Evolutionary conservation across 495 filamentous ascomycete genomes (phyloP).

Genomic region (Darksidea phi): DNA sequence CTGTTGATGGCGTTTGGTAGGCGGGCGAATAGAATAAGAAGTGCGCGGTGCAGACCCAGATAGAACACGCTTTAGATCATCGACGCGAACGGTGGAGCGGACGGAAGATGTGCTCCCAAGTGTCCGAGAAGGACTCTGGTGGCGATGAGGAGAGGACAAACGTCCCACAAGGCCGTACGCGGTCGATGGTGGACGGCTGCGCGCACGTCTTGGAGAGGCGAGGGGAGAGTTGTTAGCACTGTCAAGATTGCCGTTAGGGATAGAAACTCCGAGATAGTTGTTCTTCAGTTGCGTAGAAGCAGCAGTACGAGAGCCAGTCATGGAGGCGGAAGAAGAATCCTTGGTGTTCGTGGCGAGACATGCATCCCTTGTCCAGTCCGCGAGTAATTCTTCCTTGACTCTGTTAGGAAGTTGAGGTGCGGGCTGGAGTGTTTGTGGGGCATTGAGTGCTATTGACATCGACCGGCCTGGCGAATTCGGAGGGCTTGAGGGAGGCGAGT

Average conservation of each 20-base stretch:
- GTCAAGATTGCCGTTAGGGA: conserved; percentile 32
- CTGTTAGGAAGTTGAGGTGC: conserved; percentile 47
- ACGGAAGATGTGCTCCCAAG: conserved; percentile 57
- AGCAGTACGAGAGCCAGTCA: conserved; percentile 42
- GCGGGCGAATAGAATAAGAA: conserved; percentile 13
- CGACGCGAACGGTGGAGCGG: conserved; percentile 75
- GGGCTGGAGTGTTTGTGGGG: conserved; percentile 20
- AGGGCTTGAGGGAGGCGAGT: conserved; percentile 66
- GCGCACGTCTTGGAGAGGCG: conserved; percentile 12
- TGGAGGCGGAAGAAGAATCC: conserved; percentile 46
- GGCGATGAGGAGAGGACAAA: conserved; percentile 23
- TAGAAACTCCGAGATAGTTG: conserved; percentile 33
- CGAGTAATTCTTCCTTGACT: conserved; percentile 69
- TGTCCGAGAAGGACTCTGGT: conserved; percentile 53
- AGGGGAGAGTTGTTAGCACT: conserved; percentile 21
- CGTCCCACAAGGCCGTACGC: conserved; percentile 36
- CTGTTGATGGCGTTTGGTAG: conserved; percentile 1
- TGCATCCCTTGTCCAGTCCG: conserved; percentile 73
- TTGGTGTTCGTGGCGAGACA: conserved; percentile 56
- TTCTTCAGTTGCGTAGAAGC: conserved; percentile 18
- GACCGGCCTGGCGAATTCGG: conserved; percentile 67
- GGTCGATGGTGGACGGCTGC: conserved; percentile 31
- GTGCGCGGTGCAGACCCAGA: conserved; percentile 45
- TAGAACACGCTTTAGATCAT: conserved; percentile 76
- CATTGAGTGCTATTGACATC: conserved; percentile 60